A percentile compares a stretch with the other conserved stretches of the same genome.
Evolutionary conservation across 1,284 basidiomycete species (phyloP).

Genomic region (Trichosporon sp.): DNA sequence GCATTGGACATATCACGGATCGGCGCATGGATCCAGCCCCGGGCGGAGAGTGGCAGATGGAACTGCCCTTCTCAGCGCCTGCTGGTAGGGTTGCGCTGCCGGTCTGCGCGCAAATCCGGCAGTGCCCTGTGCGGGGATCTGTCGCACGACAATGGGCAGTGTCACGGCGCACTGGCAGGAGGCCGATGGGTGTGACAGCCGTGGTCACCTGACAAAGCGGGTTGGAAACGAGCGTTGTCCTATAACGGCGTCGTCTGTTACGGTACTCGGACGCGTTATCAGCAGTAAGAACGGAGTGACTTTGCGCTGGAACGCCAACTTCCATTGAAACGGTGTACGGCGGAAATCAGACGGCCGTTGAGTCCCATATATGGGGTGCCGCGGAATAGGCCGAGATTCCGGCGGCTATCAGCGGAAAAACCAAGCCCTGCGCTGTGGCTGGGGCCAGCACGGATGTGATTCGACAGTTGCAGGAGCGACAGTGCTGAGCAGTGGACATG

Average conservation of each 20-base stretch:
- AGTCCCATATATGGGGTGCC: background rate
- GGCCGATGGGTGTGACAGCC: background rate
- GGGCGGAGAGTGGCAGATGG: background rate
- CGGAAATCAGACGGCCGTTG: conserved; percentile 4
- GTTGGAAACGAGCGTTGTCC: too few relatives aligned
- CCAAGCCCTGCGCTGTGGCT: background rate
- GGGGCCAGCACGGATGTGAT: background rate
- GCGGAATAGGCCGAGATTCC: background rate
- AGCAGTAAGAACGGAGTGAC: background rate
- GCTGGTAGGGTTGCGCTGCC: background rate
- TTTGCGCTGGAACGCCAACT: background rate
- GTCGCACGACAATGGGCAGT: background rate
- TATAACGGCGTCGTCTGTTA: background rate
- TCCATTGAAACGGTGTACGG: background rate
- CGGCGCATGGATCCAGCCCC: background rate
- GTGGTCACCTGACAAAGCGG: background rate
- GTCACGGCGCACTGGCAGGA: background rate
- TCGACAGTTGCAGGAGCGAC: background rate
- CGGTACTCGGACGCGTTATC: background rate
- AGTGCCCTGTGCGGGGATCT: background rate
- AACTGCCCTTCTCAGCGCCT: background rate
- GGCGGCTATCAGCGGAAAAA: conserved; percentile 13
- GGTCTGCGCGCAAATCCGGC: background rate
- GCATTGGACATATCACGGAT: background rate
- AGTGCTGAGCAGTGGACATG: background rate